Evolutionary conservation across 2,329 filamentous ascomycete genomes (phyloP), one percentile per base, ranked within the genome.

Genomic region (Tolypocladium endophyticum): DNA sequence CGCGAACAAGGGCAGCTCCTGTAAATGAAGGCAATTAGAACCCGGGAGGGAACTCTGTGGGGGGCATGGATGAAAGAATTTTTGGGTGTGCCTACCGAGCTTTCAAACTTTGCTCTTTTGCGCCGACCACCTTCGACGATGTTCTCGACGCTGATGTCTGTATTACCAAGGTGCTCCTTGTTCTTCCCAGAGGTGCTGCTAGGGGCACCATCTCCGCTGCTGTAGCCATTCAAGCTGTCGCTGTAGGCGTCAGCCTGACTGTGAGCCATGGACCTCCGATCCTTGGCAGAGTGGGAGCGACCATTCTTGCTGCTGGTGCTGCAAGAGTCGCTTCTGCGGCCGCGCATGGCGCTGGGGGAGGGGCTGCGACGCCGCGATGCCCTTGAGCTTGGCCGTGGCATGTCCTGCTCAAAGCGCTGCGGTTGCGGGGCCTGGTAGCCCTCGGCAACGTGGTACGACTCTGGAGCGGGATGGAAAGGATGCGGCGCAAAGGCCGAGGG

Each of bases 131-230:
- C 94, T 76, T 97, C 93, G 62, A 99, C 89, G 74, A 99, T 97
- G 72, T 99, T 99, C 67, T 97, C 92, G 66, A 97, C 85, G 72
- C 93, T 97, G 70, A 99, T 99, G 67, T 99, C 94, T 20, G 94
- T 96, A 72, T 91, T 97, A 56, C 90, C 92, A 68, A 96, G 85
- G 64, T 91, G 88, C 69, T 97, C 92, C 73, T 90, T 92, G 67
- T 82, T 84, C 72, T 89, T 89, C 68, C 89, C 87, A 58, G 73
- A 76, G 65, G 88, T 81, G 59, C 90, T 92, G 65, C 85, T 88
- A 62, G 89, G 84, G 35, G 87, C 90, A 62, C 87, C 88, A 65
- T 96, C 92, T 66, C 89, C 92, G 73, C 92, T 95, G 76, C 90
- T 96, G 73, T 94, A 94, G 62, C 86, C 87, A 67, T 87, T 87